These are phyloP conservation scores for Metarhizium humberi DNA, from an alignment of 2,329 filamentous ascomycete genomes.

Conservation along the genomic window DNA sequence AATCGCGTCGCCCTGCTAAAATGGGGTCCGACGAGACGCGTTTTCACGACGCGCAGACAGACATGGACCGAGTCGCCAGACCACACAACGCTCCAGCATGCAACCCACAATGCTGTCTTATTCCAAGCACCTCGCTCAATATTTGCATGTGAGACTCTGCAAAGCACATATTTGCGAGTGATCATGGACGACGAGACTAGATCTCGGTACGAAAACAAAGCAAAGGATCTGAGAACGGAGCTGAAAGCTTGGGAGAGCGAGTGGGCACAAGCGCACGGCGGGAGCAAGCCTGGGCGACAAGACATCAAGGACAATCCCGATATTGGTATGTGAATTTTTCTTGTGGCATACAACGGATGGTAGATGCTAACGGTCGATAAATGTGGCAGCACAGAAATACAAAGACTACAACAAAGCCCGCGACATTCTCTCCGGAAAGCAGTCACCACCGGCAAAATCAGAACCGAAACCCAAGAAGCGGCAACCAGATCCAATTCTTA, in stretches of 20 bases:
- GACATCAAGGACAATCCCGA: slow-evolving; percentile 66
- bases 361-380: background rate
- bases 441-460: slow-evolving; percentile 25
- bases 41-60: background rate
- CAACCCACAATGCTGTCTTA: no score
- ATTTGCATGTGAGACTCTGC: background rate
- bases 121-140: background rate
- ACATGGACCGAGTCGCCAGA: no score
- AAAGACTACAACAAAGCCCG: slow-evolving; percentile 64
- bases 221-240: slow-evolving; percentile 51
- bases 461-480: slow-evolving; percentile 28
- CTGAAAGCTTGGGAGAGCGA: slow-evolving; percentile 67
- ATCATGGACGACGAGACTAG: slow-evolving; percentile 38
- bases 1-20: background rate
- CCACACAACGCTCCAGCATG: no score
- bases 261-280: slow-evolving; percentile 53
- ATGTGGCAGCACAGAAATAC: slow-evolving; percentile 55
- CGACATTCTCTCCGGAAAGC: slow-evolving; percentile 47
- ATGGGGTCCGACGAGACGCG: background rate
- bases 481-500: slow-evolving; percentile 23
- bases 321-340: slow-evolving; percentile 46
- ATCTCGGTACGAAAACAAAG: slow-evolving; percentile 38
- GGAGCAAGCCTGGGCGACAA: slow-evolving; percentile 60
- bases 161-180: background rate
- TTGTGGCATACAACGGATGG: background rate